Evolutionary conservation across 73 alveolate species (phyloP).

Genomic region (Durusdinium trenchii): DNA sequence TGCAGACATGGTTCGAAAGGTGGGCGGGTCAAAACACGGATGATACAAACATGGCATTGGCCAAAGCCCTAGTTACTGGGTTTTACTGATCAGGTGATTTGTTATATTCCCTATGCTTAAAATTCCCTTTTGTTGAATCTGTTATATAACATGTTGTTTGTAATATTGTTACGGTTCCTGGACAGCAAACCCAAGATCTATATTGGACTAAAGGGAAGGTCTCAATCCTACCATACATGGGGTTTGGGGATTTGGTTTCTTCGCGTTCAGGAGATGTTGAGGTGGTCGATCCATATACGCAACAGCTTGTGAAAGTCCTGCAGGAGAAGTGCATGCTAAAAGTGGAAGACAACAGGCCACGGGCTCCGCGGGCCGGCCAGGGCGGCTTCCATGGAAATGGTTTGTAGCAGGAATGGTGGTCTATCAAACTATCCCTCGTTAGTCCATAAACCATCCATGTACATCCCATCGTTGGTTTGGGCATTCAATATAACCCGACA

Average conservation of each 20-base stretch:
- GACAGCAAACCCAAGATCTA: too few species aligned
- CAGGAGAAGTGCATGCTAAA: slow-evolving; percentile 81
- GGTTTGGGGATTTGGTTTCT: too few species aligned
- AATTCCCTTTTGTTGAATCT: neutral
- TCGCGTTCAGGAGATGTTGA: too few species aligned
- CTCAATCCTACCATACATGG: too few species aligned
- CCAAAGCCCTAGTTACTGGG: neutral
- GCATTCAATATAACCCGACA: too few species aligned
- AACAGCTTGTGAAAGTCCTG: too few species aligned
- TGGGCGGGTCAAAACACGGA: neutral
- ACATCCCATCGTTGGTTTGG: too few species aligned
- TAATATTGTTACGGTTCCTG: neutral
- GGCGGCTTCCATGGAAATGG: neutral
- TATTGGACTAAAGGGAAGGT: too few species aligned
- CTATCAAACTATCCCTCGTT: too few species aligned
- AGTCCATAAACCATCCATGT: too few species aligned
- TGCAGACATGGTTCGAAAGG: neutral
- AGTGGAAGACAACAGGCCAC: slow-evolving; percentile 61
- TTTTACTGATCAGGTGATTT: neutral
- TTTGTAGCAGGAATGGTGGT: too few species aligned
- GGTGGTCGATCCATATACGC: too few species aligned
- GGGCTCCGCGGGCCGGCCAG: neutral
- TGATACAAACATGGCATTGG: neutral
- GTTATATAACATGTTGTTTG: neutral
- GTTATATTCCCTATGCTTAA: neutral